Evolutionary conservation across 768 basidiomycete genomes (phyloP), one percentile per base, ranked within the genome.

Genomic region (Calvatia gigantea): DNA sequence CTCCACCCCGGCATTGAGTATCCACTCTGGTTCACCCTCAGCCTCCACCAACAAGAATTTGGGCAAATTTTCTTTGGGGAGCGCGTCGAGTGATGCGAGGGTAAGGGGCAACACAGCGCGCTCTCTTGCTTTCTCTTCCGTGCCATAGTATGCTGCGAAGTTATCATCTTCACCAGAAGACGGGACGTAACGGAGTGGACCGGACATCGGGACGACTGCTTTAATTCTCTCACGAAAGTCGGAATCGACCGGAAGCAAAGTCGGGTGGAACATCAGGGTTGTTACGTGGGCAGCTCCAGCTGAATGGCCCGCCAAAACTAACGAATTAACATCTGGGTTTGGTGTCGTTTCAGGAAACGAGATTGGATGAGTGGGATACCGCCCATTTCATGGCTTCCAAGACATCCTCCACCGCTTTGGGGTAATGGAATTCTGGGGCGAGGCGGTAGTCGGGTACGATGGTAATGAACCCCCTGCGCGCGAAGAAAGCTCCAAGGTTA

Each of bases 371-470:
- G 53, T 84, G 66, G 31, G 71, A 38, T 53, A 79, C 58, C 27
- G 76, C 68, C 83, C 85, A 88, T 19, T 73, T 61, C 6, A 85
- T 62, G 9, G 86, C 84, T 58, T 86, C 83, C 11, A 78, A 78
- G 6, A 87, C 63, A 61, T 87, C 86, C 58, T 82, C 75, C 0
- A 75, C 76, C 0, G 78, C 73, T 0, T 70, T 73, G 0, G 87
- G 87, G 64, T 78, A 87, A n/a, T 65, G 71, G 54, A 76, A 77
- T 28, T 77, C 63, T 4, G 86, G 86, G 3, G 78, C 78, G 37
- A 89, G 77, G 0, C 84, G 81, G 60, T 89, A 88, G 69, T 89
- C 85, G 0, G 86, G 77, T 58, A 89, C 82, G 60, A 87, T 70
- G n/a, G 80, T 80, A 59, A 86, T 58, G 68, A 85, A 78, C 0